A percentile compares a stretch with the other conserved stretches of the same genome.
phyloP scores from a whole-genome alignment of 1,139 yeast species.

The Groenewaldozyma sp. region DNA sequence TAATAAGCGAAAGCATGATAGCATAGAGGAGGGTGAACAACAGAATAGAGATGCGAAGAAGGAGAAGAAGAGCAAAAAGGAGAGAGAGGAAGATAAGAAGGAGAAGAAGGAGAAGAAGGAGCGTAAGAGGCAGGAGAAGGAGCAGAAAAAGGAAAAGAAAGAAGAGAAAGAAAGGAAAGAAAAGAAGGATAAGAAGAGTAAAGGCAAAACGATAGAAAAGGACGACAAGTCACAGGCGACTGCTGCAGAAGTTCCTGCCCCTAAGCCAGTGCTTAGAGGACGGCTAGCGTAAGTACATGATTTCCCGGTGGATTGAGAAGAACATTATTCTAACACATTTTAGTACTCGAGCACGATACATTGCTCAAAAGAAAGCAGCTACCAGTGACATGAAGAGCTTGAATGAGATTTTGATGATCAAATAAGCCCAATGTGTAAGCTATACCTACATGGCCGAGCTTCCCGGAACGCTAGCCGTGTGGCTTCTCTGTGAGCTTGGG shows the following conservation, averaged over 20 bases:
- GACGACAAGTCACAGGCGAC: constrained; percentile 29
- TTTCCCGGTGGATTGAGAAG: not conserved
- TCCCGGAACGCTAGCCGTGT: no score
- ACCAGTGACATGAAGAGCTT: constrained; percentile 82
- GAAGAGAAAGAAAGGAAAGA: constrained; percentile 27
- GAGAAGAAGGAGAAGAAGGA: constrained; percentile 23
- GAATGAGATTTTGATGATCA: constrained; percentile 84
- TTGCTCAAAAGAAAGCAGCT: constrained; percentile 81
- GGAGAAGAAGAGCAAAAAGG: constrained; percentile 24
- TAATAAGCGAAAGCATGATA: constrained; percentile 39
- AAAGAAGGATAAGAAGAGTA: constrained; percentile 26
- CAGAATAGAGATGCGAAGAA: constrained; percentile 20
- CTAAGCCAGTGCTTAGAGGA: constrained; percentile 41
- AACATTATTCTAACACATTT: not conserved
- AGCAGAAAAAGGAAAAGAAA: constrained; percentile 25
- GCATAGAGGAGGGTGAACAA: constrained; percentile 19
- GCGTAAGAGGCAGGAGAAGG: constrained; percentile 25
- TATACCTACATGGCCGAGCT: constrained; percentile 2
- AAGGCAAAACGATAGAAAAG: constrained; percentile 16
- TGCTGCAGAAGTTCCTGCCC: no score
- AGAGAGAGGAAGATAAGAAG: constrained; percentile 22
- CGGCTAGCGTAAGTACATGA: constrained; percentile 41
- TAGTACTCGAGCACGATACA: constrained; percentile 68
- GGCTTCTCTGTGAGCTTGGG: no score
- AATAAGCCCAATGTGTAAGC: not conserved